Evolutionary conservation across 257 asterid species (phyloP).

Genomic region (Nicotiana tomentosiformis): DNA sequence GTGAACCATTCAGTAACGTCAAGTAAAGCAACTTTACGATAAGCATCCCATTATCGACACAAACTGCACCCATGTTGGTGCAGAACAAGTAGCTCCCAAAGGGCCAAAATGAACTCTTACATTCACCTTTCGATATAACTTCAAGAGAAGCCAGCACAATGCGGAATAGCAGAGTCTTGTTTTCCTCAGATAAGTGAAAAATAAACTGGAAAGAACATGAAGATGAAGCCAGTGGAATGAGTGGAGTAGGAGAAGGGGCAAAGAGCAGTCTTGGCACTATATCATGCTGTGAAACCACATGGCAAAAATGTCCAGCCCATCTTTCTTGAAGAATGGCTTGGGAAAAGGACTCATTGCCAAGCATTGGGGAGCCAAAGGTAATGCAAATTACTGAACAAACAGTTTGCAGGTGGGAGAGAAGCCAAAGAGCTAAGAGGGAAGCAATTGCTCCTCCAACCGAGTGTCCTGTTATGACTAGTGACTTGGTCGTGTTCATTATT

Average conservation of each 20-base stretch:
- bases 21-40: conserved; percentile 51
- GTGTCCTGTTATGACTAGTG: conserved; percentile 65
- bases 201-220: conserved; percentile 21
- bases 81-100: conserved; percentile 84
- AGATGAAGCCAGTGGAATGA: conserved; percentile 27
- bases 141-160: conserved; percentile 34
- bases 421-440: conserved; percentile 71
- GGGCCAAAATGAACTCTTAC: conserved; percentile 45
- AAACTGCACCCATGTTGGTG: conserved; percentile 57
- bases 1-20: conserved; percentile 40
- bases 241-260: conserved; percentile 39
- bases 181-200: conserved; percentile 26
- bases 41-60: conserved; percentile 56
- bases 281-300: conserved; percentile 63
- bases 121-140: conserved; percentile 25
- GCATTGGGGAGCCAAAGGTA: conserved; percentile 76
- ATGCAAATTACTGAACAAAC: conserved; percentile 48
- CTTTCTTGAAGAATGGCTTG: conserved; percentile 61
- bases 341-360: conserved; percentile 65
- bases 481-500: conserved; percentile 48
- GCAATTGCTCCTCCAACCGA: conserved; percentile 82
- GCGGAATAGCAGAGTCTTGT: conserved; percentile 23
- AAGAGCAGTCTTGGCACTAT: conserved; percentile 69
- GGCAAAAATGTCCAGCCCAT: conserved; percentile 80
- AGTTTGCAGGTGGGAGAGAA: conserved; percentile 40